Evolutionary conservation across 2,329 filamentous ascomycete species (phyloP), one percentile per base, ranked within the genome.

Genomic region (Colletotrichum sp.): DNA sequence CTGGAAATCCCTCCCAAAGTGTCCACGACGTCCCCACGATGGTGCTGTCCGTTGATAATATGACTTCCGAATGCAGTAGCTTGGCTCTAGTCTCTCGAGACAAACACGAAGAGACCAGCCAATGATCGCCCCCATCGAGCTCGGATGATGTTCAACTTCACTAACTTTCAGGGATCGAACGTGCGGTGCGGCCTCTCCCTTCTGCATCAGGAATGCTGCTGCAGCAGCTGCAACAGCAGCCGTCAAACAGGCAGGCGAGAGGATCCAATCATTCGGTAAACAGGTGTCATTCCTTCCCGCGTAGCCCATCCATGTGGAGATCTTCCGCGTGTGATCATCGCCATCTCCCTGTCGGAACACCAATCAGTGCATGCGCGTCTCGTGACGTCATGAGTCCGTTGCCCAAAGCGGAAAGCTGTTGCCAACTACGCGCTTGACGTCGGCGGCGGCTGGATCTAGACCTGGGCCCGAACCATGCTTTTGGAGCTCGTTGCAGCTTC

Each of bases 371-470:
- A 22, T 25, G 15, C 28, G 28, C 60, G 62, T 25, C 52, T 30
- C 52, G 66, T 76, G 74, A 76, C 74, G 74, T 76, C 74, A 76
- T 70, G 60, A 22, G 18, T 34, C 28, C 8, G 10, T 70, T 48
- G 18, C 74, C 70, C 28, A 61, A 67, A 55, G 56, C 73, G 62
- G 58, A 22, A 69, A 62, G 58, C 48, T 55, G 28, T 8, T 28
- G 58, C 18, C 55, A 73, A 39, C 64, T 43, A 73, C 70, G 73
- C 64, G 66, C 65, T 75, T 76, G 74, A 76, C 71, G 74, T 76
- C 74, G 74, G 74, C 71, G 74, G 74, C 74, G 71, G 74, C 30
- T 43, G n/a, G 28, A 55, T 56, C 27, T 43, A 64, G 58, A 34
- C 52, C 16, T n/a, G 30, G 56, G 39, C 8, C 43, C 27, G 30